Percentiles rank a stretch among this genome's conserved stretches.
Conservation (phyloP, 1,284 basidiomycete species). For the Fomitopsis betulina region DNA sequence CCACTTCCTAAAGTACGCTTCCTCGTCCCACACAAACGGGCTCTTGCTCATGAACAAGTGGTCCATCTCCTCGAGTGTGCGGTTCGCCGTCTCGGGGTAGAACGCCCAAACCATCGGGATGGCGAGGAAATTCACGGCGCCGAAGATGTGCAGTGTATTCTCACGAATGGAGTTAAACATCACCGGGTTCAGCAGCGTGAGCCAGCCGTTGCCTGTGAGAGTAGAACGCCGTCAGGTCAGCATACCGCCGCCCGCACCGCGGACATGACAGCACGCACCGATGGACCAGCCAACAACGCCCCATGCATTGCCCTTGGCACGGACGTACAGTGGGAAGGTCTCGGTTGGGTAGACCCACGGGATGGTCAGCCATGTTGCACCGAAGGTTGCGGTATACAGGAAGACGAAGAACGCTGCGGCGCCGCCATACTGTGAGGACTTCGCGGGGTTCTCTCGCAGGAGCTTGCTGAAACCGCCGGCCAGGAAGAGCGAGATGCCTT, state of each 20-base stretch:
- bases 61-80: conserved; percentile 50
- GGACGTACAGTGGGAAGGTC: conserved; percentile 62
- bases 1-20: conserved; percentile 29
- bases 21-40: conserved; percentile 43
- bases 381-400: conserved; percentile 42
- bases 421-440: conserved; percentile 38
- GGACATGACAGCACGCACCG: conserved; percentile 31
- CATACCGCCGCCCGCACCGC: not conserved
- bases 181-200: conserved; percentile 32
- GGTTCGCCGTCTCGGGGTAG: conserved; percentile 49
- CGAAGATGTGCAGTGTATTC: conserved; percentile 43
- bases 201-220: conserved; percentile 25
- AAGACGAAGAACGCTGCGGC: conserved; percentile 47
- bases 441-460: conserved; percentile 39
- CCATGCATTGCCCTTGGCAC: conserved; percentile 52
- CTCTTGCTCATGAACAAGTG: conserved; percentile 41
- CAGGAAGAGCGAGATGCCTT: conserved; percentile 35
- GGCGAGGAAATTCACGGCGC: conserved; percentile 41
- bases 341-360: conserved; percentile 41
- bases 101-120: conserved; percentile 47
- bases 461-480: conserved; percentile 42
- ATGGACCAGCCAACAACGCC: conserved; percentile 50
- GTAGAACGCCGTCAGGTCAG: not conserved
- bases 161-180: conserved; percentile 32
- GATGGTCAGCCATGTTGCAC: conserved; percentile 56